Evolutionary conservation across 257 asterid species (phyloP), one percentile per base, ranked within the genome.

Genomic region (Datura wrightii): DNA sequence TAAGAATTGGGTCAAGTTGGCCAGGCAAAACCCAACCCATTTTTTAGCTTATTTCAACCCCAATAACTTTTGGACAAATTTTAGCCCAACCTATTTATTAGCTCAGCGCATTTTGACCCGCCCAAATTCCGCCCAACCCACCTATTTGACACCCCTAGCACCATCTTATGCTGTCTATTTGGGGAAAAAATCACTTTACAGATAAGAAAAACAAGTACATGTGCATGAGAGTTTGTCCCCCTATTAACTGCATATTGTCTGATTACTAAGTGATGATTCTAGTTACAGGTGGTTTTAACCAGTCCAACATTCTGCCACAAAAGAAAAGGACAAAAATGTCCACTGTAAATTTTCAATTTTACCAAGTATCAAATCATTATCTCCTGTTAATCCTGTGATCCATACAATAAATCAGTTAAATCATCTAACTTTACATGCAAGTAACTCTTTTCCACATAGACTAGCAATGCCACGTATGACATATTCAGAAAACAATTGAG

Each of bases 281-380:
- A n/a, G 56, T 44, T 72, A 72, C 41, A 39, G 10, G 79, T n/a
- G 56, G 39, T 71, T 71, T n/a, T 19, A 72, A 72, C 80, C 80
- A 72, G 44, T 72, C 58, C 80, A 19, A 72, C 58, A 72, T 72
- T 72, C 58, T 24, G 11, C 58, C 58, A 19, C 80, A 72, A 46
- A 16, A 76, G 44, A 76, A 52, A 76, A 52, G 46, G 46, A 11
- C 81, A 76, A 44, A 24, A 10, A 46, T 19, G 10, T 76, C 58
- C 62, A 6, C 81, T 4, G 4, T 50, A 15, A 76, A 76, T 50
- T 48, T 74, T 74, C 59, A 76, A 76, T 48, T 13, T 76, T 50
- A 76, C 81, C 54, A 16, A 41, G 53, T 69, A 41, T 70, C 14
- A 69, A 8, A 8, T 41, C 79, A 72, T 72, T 46, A 48, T 76